Conservation (phyloP, 495 filamentous ascomycete species). For the Penicillium bialowiezense region DNA sequence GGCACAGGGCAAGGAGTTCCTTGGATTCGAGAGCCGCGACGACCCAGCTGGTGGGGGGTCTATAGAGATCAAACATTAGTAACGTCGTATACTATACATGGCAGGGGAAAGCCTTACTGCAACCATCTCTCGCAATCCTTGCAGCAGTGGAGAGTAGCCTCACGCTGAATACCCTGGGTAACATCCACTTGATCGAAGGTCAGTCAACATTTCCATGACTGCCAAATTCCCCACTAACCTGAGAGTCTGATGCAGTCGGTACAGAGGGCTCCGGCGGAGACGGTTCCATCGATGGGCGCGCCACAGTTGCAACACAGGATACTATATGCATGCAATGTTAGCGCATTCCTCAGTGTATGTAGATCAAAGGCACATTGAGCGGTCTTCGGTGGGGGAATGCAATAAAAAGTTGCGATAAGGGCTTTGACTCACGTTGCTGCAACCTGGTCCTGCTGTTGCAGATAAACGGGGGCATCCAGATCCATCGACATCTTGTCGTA, state of each 20-base stretch:
- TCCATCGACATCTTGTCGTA: slow-evolving; percentile 63
- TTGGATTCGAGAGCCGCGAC: slow-evolving; percentile 77
- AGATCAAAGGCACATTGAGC: no score
- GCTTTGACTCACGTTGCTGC: slow-evolving; percentile 56
- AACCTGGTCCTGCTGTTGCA: slow-evolving; percentile 48
- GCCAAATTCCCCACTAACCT: no score
- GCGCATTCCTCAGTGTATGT: not conserved
- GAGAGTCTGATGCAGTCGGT: slow-evolving; percentile 83
- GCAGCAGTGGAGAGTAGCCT: no score
- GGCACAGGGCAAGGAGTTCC: slow-evolving; percentile 85
- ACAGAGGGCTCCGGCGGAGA: slow-evolving; percentile 82
- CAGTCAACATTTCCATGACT: slow-evolving; percentile 60
- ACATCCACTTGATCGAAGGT: not conserved
- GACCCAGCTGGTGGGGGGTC: slow-evolving; percentile 83
- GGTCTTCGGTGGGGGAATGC: not conserved
- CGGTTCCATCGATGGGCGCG: slow-evolving; percentile 87
- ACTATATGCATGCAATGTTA: slow-evolving; percentile 38
- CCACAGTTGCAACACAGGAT: slow-evolving; percentile 97
- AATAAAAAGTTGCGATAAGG: slow-evolving; percentile 12
- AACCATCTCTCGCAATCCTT: no score
- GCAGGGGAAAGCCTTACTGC: no score
- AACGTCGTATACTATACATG: slow-evolving; percentile 63
- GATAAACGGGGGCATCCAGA: slow-evolving; percentile 60
- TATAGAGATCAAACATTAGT: slow-evolving; percentile 78
- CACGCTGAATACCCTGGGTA: no score